Evolutionary conservation across 139 green algal genomes (phyloP).

Genomic region (Deuterostichococcus epilithicus): DNA sequence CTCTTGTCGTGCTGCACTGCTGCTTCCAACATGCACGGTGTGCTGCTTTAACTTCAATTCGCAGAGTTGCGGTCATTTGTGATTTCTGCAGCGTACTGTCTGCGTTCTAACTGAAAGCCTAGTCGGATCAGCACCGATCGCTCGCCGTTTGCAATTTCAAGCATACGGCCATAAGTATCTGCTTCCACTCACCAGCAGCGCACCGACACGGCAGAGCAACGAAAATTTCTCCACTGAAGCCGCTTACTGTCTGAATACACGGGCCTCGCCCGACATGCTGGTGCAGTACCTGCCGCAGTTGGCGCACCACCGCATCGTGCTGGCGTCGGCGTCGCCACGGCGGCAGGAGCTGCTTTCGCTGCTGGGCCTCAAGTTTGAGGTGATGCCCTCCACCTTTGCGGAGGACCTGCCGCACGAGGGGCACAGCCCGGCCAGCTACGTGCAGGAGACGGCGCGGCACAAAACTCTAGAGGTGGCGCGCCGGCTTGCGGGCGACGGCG

Average conservation of each 20-base stretch:
- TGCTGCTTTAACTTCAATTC: no score
- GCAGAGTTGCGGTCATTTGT: no score
- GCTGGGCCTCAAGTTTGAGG: constrained; percentile 58
- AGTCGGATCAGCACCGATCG: no score
- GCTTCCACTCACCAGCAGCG: no score
- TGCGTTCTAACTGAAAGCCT: no score
- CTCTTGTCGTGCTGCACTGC: no score
- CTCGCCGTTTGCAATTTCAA: no score
- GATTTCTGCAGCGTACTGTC: no score
- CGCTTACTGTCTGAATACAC: no score
- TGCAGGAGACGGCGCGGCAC: constrained; percentile 58
- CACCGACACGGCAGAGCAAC: no score
- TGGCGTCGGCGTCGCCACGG: constrained; percentile 62
- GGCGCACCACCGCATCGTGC: constrained; percentile 46
- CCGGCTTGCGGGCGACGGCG: background rate
- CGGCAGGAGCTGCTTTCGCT: constrained; percentile 59
- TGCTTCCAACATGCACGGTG: no score
- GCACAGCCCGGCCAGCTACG: constrained; percentile 54
- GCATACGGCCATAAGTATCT: background rate
- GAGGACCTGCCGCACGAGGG: constrained; percentile 66
- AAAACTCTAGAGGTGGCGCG: constrained; percentile 72
- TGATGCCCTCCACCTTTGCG: constrained; percentile 70
- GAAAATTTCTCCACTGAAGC: no score
- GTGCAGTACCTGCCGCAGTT: constrained; percentile 50
- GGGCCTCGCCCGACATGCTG: constrained; percentile 36